Evolutionary conservation across 768 basidiomycete genomes (phyloP).

Genomic region (Clitopilus passeckerianus): DNA sequence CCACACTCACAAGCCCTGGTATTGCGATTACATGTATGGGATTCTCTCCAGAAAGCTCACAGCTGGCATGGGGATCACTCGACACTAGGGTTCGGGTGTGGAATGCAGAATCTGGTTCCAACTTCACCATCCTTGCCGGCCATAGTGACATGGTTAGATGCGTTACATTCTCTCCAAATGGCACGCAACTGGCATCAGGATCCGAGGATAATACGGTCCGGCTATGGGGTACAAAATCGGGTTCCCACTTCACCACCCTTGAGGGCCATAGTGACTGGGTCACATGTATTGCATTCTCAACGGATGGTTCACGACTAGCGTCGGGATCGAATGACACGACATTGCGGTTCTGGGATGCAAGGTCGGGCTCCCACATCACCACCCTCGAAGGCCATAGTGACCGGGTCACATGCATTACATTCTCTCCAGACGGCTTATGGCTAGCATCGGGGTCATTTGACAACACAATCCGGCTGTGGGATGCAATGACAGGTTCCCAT

Average conservation of each 20-base stretch:
- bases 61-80: background rate
- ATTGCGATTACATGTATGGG: background rate
- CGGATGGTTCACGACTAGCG: background rate
- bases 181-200: background rate
- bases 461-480: background rate
- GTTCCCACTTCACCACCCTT: background rate
- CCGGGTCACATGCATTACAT: background rate
- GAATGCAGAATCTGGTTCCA: background rate
- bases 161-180: background rate
- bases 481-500: too few relatives aligned
- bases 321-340: background rate
- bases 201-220: background rate
- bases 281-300: background rate
- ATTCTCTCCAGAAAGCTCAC: background rate
- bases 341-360: background rate
- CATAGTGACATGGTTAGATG: background rate
- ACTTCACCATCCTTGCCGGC: background rate
- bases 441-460: background rate
- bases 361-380: background rate
- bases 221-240: background rate
- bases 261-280: background rate
- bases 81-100: background rate
- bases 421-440: background rate
- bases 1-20: background rate
- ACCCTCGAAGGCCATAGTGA: background rate